Conservation (phyloP, 2,329 filamentous ascomycete species). For the Epichloe aotearoae region DNA sequence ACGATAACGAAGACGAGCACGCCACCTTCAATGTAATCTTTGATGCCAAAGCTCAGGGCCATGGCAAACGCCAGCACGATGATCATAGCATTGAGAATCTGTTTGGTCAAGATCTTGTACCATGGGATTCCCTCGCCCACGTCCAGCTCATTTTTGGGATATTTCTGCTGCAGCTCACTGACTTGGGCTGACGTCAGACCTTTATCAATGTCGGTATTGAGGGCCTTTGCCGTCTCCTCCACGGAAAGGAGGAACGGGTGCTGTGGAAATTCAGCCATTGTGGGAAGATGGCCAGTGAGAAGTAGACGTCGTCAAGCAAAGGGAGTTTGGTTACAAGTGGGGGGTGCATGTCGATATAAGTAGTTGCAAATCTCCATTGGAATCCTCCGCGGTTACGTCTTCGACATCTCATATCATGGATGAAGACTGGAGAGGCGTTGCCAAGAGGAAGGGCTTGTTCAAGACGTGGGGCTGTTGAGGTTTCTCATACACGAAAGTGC, state of each 20-base stretch:
- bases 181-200: constrained; percentile 52
- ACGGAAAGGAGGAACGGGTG: constrained; percentile 49
- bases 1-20: constrained; percentile 55
- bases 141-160: constrained; percentile 58
- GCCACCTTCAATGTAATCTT: constrained; percentile 54
- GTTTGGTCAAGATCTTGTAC: constrained; percentile 60
- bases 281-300: constrained; percentile 7
- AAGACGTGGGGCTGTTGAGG: constrained; percentile 1
- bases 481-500: neutral
- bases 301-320: neutral
- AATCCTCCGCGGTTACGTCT: neutral
- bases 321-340: neutral
- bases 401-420: neutral
- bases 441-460: neutral
- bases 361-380: neutral
- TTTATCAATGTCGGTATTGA: constrained; percentile 51
- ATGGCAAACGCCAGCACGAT: constrained; percentile 65
- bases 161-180: constrained; percentile 40
- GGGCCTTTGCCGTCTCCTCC: constrained; percentile 47
- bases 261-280: constrained; percentile 30
- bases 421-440: neutral
- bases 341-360: neutral
- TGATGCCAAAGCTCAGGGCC: constrained; percentile 54
- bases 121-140: constrained; percentile 53
- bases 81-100: constrained; percentile 68